These are phyloP conservation scores for Microdochium bolleyi DNA, from an alignment of 2,329 filamentous ascomycete species.

Conservation along the genomic window DNA sequence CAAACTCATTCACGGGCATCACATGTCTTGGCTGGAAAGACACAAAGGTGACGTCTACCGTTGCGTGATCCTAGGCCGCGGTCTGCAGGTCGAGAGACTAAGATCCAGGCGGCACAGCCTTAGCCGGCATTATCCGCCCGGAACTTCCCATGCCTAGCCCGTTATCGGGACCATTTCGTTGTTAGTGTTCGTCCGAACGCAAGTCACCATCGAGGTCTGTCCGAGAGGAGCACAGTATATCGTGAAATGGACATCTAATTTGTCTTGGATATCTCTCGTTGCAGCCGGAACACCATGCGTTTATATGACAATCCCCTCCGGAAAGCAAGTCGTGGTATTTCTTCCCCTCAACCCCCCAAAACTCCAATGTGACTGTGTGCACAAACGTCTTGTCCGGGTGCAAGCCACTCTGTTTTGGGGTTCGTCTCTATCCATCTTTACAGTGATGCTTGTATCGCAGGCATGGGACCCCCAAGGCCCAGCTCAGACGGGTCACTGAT, in stretches of 20 bases:
- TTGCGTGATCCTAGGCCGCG: too few species aligned
- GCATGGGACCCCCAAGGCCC: not conserved
- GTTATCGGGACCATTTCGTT: not conserved
- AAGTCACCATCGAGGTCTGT: not conserved
- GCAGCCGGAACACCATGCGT: not conserved
- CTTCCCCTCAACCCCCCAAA: not conserved
- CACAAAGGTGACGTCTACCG: too few species aligned
- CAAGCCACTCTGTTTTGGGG: too few species aligned
- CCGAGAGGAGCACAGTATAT: not conserved
- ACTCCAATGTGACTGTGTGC: too few species aligned
- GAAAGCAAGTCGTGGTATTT: not conserved
- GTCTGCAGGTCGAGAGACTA: too few species aligned
- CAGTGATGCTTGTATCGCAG: not conserved
- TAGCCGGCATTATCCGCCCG: not conserved
- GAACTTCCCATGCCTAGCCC: not conserved
- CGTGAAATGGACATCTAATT: not conserved
- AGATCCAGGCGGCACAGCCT: not conserved
- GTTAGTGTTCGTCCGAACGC: too few species aligned
- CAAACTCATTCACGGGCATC: too few species aligned
- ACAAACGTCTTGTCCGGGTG: too few species aligned
- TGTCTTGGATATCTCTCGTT: not conserved
- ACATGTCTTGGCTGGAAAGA: too few species aligned
- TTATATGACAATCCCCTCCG: not conserved
- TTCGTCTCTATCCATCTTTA: not conserved
- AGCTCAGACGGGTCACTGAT: slow-evolving; percentile 30